phyloP scores from a whole-genome alignment of 768 basidiomycete species.

The Cantharellus anzutake region DNA sequence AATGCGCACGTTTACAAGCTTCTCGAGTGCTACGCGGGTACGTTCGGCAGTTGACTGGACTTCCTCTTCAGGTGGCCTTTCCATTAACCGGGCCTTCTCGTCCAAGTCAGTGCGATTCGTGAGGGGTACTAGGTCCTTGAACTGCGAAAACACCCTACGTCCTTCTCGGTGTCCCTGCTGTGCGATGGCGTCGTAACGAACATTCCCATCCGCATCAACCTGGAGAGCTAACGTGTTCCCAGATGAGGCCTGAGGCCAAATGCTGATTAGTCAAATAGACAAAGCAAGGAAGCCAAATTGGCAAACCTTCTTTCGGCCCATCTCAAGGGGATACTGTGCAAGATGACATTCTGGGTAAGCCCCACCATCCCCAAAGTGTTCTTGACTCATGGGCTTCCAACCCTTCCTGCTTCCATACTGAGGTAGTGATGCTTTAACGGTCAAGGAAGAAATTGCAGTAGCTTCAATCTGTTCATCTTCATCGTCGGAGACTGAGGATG shows the following conservation, averaged over 20 bases:
- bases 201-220: slow-evolving; percentile 91
- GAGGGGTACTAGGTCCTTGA: slow-evolving; percentile 93
- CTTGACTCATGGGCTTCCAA: slow-evolving; percentile 70
- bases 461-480: slow-evolving; percentile 27
- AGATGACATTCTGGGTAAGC: slow-evolving; percentile 90
- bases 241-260: slow-evolving; percentile 43
- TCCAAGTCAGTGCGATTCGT: slow-evolving; percentile 73
- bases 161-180: slow-evolving; percentile 82
- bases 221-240: slow-evolving; percentile 93
- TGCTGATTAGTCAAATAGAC: not conserved
- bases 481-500: slow-evolving; percentile 35
- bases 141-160: slow-evolving; percentile 81
- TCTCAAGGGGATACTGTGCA: slow-evolving; percentile 89
- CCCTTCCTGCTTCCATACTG: slow-evolving; percentile 69
- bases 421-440: slow-evolving; percentile 31
- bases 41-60: slow-evolving; percentile 81
- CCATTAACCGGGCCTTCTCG: slow-evolving; percentile 57
- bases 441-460: slow-evolving; percentile 16
- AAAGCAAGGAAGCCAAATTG: not conserved
- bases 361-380: slow-evolving; percentile 82
- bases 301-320: slow-evolving; percentile 85
- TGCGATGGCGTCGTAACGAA: slow-evolving; percentile 93
- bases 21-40: slow-evolving; percentile 81
- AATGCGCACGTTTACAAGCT: slow-evolving; percentile 87
- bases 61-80: slow-evolving; percentile 85